phyloP scores from a whole-genome alignment of 2,329 filamentous ascomycete species.

The Colletotrichum endophyticum region DNA sequence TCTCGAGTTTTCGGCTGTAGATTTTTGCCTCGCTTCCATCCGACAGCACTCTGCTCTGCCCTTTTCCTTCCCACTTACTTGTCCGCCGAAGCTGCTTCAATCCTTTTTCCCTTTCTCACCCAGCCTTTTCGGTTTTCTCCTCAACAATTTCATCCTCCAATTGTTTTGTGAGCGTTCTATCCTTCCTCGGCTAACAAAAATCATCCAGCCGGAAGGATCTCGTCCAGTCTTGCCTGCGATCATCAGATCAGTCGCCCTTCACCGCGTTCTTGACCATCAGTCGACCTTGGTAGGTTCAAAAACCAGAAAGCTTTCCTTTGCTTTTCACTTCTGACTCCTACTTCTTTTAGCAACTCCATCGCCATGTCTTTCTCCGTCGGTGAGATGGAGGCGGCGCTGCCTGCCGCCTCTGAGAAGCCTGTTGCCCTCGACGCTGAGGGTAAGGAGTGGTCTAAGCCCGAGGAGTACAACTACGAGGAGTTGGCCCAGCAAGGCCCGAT shows the following conservation, averaged over 20 bases:
- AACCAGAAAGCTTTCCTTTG: neutral
- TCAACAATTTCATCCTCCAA: neutral
- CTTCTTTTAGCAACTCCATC: neutral
- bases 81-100: neutral
- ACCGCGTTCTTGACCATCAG: neutral
- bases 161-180: neutral
- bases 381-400: constrained; percentile 36
- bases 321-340: neutral
- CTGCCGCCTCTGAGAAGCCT: constrained; percentile 28
- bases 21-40: neutral
- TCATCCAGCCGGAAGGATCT: neutral
- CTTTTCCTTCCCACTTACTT: neutral
- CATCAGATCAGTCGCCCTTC: neutral
- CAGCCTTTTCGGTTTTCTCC: neutral
- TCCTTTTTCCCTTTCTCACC: neutral
- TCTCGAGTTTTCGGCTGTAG: neutral
- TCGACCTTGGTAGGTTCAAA: neutral
- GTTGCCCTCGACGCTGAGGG: constrained; percentile 16
- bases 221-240: neutral
- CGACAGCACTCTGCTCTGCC: neutral
- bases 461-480: constrained; percentile 54
- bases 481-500: constrained; percentile 23
- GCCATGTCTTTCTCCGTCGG: neutral
- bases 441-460: constrained; percentile 50
- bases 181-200: neutral